Conservation (phyloP, 2,329 filamentous ascomycete genomes). For the Stagonosporopsis cucurbitacearum region DNA sequence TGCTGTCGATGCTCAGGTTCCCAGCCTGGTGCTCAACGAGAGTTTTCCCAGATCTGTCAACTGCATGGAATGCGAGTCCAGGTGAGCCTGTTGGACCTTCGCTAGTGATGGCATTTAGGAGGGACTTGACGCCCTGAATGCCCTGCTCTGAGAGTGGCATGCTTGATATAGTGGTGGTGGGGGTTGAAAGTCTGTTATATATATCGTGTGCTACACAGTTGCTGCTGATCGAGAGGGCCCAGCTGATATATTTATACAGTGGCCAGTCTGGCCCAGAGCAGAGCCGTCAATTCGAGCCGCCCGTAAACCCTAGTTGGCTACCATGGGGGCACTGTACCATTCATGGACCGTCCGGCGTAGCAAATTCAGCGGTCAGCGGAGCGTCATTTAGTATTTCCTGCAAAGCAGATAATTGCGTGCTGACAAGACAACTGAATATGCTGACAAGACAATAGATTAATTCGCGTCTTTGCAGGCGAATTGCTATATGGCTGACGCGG, state of each 20-base stretch:
- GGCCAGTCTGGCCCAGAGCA: background rate
- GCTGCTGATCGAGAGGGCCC: background rate
- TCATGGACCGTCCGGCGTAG: background rate
- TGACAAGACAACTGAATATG: background rate
- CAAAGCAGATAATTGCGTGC: background rate
- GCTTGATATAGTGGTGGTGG: background rate
- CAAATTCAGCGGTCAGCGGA: background rate
- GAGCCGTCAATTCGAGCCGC: background rate
- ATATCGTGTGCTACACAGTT: conserved; percentile 4
- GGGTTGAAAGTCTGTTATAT: background rate
- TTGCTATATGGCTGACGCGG: background rate
- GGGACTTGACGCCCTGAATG: conserved; percentile 44
- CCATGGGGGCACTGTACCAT: background rate
- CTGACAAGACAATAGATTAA: background rate
- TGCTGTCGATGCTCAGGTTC: conserved; percentile 46
- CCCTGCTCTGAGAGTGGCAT: conserved; percentile 45
- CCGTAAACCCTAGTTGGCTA: background rate
- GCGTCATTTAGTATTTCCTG: background rate
- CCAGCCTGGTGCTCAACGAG: conserved; percentile 53
- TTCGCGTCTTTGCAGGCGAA: background rate
- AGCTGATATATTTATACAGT: conserved; percentile 10
- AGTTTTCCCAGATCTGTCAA: conserved; percentile 53
- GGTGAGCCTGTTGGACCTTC: conserved; percentile 45
- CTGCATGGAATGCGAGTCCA: conserved; percentile 54
- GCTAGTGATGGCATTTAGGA: conserved; percentile 38